A percentile compares a stretch with the other conserved stretches of the same genome.
Evolutionary conservation across 1,284 basidiomycete genomes (phyloP).

Genomic region (Earliella scabrosa): DNA sequence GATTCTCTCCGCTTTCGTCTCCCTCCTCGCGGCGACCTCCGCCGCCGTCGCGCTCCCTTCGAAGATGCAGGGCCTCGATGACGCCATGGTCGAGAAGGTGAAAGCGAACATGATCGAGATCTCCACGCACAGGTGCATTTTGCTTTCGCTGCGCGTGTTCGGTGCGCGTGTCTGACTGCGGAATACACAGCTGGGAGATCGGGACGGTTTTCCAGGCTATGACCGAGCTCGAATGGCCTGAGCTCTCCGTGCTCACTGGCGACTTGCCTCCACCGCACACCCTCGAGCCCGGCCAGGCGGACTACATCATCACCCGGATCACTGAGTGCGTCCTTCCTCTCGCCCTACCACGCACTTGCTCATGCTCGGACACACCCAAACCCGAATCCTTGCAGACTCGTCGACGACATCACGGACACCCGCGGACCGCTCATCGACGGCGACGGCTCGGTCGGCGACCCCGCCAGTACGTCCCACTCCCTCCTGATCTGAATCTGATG

Average conservation of each 20-base stretch:
- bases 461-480: slow-evolving; percentile 51
- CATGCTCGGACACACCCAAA: too few relatives aligned
- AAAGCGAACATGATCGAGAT: slow-evolving; percentile 30
- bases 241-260: slow-evolving; percentile 58
- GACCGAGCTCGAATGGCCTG: slow-evolving; percentile 60
- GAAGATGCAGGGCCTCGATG: slow-evolving; percentile 22
- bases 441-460: slow-evolving; percentile 69
- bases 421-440: slow-evolving; percentile 42
- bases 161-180: too few relatives aligned
- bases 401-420: slow-evolving; percentile 38
- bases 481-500: neutral
- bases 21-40: slow-evolving; percentile 5
- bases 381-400: slow-evolving; percentile 39
- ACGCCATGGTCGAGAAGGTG: slow-evolving; percentile 24
- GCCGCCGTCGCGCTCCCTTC: slow-evolving; percentile 3
- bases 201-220: slow-evolving; percentile 69
- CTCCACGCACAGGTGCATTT: slow-evolving; percentile 35
- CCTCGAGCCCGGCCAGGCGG: slow-evolving; percentile 36
- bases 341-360: neutral
- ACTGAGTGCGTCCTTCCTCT: slow-evolving; percentile 37
- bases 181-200: slow-evolving; percentile 82
- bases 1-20: slow-evolving; percentile 1
- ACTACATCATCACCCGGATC: slow-evolving; percentile 46
- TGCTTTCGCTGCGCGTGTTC: neutral
- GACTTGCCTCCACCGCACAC: slow-evolving; percentile 39